A percentile compares a stretch with the other conserved stretches of the same genome.
These are phyloP conservation scores for Lentinula detonsa DNA, from an alignment of 768 basidiomycete species.

Conservation along the genomic window DNA sequence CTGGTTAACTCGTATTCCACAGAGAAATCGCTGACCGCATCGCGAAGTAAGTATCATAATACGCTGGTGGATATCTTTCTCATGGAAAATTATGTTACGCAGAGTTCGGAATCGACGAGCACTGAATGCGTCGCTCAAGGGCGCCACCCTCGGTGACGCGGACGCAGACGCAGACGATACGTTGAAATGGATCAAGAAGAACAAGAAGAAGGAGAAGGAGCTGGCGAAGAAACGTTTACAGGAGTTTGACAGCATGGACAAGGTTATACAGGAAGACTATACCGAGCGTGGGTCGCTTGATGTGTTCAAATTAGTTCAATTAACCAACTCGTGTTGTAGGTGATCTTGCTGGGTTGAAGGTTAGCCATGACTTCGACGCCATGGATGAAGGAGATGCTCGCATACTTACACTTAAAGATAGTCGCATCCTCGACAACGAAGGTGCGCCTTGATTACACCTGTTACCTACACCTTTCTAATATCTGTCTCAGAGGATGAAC, in stretches of 20 bases:
- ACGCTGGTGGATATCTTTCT: conserved; percentile 25
- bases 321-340: conserved; percentile 33
- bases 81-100: conserved; percentile 32
- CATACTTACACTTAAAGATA: conserved; percentile 96
- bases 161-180: conserved; percentile 71
- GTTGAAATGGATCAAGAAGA: conserved; percentile 85
- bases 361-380: conserved; percentile 89
- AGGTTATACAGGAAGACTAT: conserved; percentile 69
- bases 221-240: conserved; percentile 76
- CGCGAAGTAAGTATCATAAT: conserved; percentile 75
- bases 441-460: conserved; percentile 37
- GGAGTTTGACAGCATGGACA: conserved; percentile 83
- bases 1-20: conserved; percentile 12
- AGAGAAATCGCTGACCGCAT: conserved; percentile 72
- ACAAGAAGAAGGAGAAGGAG: conserved; percentile 88
- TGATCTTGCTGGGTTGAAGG: conserved; percentile 92
- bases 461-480: neutral
- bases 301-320: neutral
- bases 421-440: conserved; percentile 91
- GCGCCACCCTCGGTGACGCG: conserved; percentile 85
- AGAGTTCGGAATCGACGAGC: conserved; percentile 94
- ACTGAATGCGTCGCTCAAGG: conserved; percentile 87
- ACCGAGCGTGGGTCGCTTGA: conserved; percentile 67
- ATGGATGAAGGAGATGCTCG: conserved; percentile 92
- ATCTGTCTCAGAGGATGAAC: conserved; percentile 77